Evolutionary conservation across 1,284 basidiomycete genomes (phyloP), one percentile per base, ranked within the genome.

Genomic region (Rhodotorula sp.): DNA sequence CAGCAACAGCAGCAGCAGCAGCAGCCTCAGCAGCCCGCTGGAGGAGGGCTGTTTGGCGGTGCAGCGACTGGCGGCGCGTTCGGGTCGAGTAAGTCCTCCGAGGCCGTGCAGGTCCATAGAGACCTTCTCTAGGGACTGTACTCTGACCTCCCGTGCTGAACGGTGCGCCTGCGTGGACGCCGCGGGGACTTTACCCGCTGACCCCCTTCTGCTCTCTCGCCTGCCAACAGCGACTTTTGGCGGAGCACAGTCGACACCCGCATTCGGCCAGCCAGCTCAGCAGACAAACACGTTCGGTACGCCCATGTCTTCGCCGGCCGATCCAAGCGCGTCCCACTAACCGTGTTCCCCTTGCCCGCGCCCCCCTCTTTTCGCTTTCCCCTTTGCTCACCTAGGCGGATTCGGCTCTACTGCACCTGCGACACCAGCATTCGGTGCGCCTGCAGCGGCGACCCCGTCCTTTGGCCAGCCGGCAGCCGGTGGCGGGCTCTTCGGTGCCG

Each of bases 21-120:
- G 5, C 66, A 61, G 59, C 71, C 59, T 21, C 63, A 65, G 16
- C 61, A 43, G 59, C 38, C 45, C 26, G 59, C 60, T 5, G 70
- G 70, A 19, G 54, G 54, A 55, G 74, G 74, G 1, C 54, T 76
- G 52, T 76, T 76, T 60, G 72, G 72, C 38, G 65, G 67, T 15
- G 58, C 45, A 18, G 60, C 61, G 18, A 28, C 52, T 3, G 47
- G 31, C 10, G 61, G 60, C 43, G 70, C 55, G 23, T 74, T 74
- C 58, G 73, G 73, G 6, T 67, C 65, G 6, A 61, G 73, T 71
- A 34, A 52, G 70, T 59, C 21, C 19, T 28, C 12, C 49, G 57
- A 38, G 12, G 34, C 34, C n/a, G 5, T 10, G 34, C 12, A 34
- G 3, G 7, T 6, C n/a, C 23, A 43, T 5, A 21, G 45, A 26